Evolutionary conservation across 2,329 filamentous ascomycete genomes (phyloP).

Genomic region (Colletotrichum sp.): DNA sequence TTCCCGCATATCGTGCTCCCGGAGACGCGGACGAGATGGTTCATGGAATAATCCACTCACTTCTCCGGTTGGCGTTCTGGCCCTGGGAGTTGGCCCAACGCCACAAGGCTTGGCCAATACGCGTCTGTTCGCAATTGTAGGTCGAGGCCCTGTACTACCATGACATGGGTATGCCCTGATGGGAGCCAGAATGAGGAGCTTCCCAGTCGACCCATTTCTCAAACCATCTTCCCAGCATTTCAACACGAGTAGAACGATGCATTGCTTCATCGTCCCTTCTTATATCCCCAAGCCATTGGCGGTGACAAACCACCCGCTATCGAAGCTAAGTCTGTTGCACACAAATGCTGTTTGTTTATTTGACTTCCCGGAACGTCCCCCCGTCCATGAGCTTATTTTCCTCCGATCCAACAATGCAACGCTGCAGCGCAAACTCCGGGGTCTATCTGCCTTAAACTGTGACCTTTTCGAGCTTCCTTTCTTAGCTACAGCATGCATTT

Average conservation of each 20-base stretch:
- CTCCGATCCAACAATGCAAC: neutral
- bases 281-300: neutral
- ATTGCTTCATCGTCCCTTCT: neutral
- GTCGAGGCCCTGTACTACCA: neutral
- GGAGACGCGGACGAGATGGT: neutral
- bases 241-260: neutral
- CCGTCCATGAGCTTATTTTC: neutral
- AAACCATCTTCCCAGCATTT: fast-evolving
- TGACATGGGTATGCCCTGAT: neutral
- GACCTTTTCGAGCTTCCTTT: neutral
- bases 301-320: neutral
- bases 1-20: neutral
- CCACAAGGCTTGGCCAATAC: neutral
- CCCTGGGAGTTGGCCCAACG: neutral
- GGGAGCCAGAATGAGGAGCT: neutral
- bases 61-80: neutral
- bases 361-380: neutral
- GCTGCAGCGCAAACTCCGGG: too few species aligned
- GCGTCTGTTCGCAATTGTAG: neutral
- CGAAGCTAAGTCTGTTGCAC: neutral
- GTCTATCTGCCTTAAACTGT: neutral
- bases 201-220: neutral
- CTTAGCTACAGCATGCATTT: neutral
- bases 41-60: neutral
- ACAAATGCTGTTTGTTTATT: neutral